Evolutionary conservation across 306 rosid genomes (phyloP).

Genomic region (Cicer arietinum): DNA sequence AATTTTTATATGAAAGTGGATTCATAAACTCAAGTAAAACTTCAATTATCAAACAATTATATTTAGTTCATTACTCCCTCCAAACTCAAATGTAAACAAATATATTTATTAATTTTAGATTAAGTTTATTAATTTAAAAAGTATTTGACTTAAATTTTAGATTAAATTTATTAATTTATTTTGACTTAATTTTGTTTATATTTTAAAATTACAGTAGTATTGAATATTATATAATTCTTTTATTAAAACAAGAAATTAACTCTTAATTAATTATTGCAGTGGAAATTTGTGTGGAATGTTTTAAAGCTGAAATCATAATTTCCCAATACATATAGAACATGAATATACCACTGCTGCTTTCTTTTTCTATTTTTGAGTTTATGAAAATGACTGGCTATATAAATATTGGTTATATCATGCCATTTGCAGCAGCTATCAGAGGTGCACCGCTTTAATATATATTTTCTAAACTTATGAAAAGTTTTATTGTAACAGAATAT

Average conservation of each 20-base stretch:
- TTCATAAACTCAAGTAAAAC: not conserved
- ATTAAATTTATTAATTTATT: too few species aligned
- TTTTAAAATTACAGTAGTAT: too few species aligned
- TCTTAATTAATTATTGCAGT: not conserved
- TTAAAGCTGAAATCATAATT: not conserved
- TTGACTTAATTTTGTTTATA: too few species aligned
- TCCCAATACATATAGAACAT: not conserved
- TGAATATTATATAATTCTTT: not conserved
- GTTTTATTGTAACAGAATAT: too few species aligned
- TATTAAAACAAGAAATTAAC: not conserved
- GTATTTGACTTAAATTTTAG: too few species aligned
- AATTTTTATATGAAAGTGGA: not conserved
- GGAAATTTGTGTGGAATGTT: not conserved
- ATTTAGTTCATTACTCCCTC: not conserved
- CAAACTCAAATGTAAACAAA: too few species aligned
- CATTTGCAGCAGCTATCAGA: not conserved
- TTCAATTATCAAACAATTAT: not conserved
- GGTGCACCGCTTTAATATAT: not conserved
- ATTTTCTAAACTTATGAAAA: not conserved
- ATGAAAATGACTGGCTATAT: not conserved
- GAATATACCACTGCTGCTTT: not conserved
- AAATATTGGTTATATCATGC: not conserved
- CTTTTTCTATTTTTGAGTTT: not conserved
- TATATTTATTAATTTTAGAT: too few species aligned
- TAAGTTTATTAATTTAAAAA: too few species aligned